These are phyloP conservation scores for Erigeron canadensis DNA, from an alignment of 129 eudicot genomes.

Conservation along the genomic window DNA sequence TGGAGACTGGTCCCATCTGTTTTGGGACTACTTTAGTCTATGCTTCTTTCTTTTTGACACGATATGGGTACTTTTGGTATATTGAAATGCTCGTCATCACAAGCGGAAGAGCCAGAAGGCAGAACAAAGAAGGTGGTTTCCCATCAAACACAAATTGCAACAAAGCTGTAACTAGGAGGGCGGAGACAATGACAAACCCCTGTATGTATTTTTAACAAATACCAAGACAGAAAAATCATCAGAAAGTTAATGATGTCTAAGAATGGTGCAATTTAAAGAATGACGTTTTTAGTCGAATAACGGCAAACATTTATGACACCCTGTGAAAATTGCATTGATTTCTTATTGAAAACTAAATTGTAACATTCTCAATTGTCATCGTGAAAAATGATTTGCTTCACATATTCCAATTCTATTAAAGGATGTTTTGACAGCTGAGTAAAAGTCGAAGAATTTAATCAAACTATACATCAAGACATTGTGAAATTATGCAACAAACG, in stretches of 20 bases:
- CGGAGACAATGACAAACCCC: constrained; percentile 95
- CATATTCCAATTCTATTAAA: background rate
- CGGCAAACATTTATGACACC: background rate
- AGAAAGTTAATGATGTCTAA: background rate
- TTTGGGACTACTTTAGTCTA: constrained; percentile 28
- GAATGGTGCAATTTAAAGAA: background rate
- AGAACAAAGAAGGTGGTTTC: constrained; percentile 76
- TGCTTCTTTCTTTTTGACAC: constrained; percentile 65
- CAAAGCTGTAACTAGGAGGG: constrained; percentile 90
- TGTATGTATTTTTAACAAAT: constrained; percentile 30
- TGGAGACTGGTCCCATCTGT: background rate
- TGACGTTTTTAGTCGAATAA: background rate
- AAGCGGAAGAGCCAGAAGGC: constrained; percentile 83
- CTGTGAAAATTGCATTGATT: background rate
- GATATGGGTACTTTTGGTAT: constrained; percentile 90
- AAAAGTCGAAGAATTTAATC: background rate
- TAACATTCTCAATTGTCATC: background rate
- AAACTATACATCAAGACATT: background rate
- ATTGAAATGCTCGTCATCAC: constrained; percentile 80
- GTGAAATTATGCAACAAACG: background rate
- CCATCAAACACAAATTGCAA: constrained; percentile 87
- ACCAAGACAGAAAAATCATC: background rate
- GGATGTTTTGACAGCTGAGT: background rate
- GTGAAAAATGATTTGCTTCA: background rate
- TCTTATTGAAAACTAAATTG: background rate